Conservation (phyloP, 208 protist species). For the Vickermania ingenoplastis region DNA sequence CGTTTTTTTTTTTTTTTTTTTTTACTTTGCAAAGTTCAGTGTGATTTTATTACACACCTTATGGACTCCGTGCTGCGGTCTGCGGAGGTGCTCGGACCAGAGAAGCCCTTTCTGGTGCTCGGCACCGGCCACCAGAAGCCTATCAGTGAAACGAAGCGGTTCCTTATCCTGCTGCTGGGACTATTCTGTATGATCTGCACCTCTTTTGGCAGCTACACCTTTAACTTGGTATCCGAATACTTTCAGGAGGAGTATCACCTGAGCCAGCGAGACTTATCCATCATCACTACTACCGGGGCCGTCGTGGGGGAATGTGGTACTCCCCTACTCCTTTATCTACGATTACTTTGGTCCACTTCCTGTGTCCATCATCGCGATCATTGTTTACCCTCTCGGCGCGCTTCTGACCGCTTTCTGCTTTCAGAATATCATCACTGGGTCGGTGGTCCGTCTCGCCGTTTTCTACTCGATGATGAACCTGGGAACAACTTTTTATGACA, state of each 20-base stretch:
- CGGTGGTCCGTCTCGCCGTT: slow-evolving; percentile 35
- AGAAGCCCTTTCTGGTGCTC: too few species aligned
- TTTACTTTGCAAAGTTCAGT: not conserved
- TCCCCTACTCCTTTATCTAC: slow-evolving; percentile 53
- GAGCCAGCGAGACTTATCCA: slow-evolving; percentile 59
- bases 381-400: slow-evolving; percentile 31
- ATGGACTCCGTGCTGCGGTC: too few species aligned
- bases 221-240: slow-evolving; percentile 67
- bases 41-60: not conserved
- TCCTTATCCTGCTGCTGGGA: slow-evolving; percentile 50
- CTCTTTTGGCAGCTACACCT: slow-evolving; percentile 49
- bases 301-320: slow-evolving; percentile 34
- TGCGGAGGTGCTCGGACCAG: too few species aligned
- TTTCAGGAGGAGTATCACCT: slow-evolving; percentile 65
- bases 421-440: slow-evolving; percentile 33
- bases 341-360: slow-evolving; percentile 65
- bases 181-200: slow-evolving; percentile 48
- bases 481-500: slow-evolving; percentile 58
- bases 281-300: slow-evolving; percentile 50
- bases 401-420: slow-evolving; percentile 60
- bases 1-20: slow-evolving; percentile 1
- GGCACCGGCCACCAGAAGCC: not conserved
- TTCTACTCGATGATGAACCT: slow-evolving; percentile 37
- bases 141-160: slow-evolving; percentile 46
- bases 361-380: slow-evolving; percentile 47